Conservation (phyloP, 352 stramenopile genomes). For the Phytophthora hibernalis region DNA sequence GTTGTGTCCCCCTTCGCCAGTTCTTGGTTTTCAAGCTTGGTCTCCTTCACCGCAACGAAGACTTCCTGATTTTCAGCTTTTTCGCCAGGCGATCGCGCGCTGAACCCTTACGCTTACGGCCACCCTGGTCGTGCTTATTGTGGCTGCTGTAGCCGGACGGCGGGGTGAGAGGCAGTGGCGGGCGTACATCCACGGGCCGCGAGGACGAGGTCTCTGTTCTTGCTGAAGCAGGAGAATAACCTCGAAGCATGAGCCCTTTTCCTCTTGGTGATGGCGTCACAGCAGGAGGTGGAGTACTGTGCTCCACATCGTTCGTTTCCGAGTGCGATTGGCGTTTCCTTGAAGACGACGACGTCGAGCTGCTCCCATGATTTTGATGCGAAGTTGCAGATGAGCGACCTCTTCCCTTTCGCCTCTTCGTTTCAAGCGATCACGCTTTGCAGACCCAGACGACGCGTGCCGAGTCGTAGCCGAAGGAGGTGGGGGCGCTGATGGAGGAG, state of each 20-base stretch:
- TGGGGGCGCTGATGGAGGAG: conserved; percentile 36
- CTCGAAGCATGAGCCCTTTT: conserved; percentile 44
- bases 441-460: conserved; percentile 11
- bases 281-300: conserved; percentile 9
- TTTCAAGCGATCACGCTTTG: conserved; percentile 23
- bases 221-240: conserved; percentile 37
- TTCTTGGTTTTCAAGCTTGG: conserved; percentile 5
- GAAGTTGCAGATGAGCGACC: conserved; percentile 17
- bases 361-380: conserved; percentile 38
- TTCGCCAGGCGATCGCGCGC: conserved; percentile 78
- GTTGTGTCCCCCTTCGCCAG: neutral
- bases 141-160: conserved; percentile 33
- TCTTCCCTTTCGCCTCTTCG: conserved; percentile 21
- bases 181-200: conserved; percentile 44
- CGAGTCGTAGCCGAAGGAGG: conserved; percentile 19
- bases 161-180: conserved; percentile 49
- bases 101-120: conserved; percentile 65
- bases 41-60: conserved; percentile 38
- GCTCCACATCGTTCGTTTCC: conserved; percentile 17
- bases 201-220: conserved; percentile 20
- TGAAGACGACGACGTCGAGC: conserved; percentile 16
- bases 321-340: conserved; percentile 18
- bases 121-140: conserved; percentile 10
- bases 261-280: conserved; percentile 41
- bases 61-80: conserved; percentile 83